A percentile compares a stretch with the other conserved stretches of the same genome.
Conservation (phyloP, 352 stramenopile species). For the Phytophthora parvispora region DNA sequence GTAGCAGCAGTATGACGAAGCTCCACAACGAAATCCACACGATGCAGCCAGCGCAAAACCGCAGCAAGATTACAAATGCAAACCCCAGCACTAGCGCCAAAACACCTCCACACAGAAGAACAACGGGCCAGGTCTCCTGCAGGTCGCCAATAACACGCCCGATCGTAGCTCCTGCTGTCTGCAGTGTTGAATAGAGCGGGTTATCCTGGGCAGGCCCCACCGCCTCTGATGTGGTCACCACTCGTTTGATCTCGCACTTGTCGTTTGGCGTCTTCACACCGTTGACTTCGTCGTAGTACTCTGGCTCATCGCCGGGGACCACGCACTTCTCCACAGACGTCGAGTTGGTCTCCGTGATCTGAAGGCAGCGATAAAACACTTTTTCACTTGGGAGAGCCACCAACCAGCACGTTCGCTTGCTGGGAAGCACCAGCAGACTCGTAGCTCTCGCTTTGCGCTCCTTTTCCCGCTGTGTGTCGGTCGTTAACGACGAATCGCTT, state of each 20-base stretch:
- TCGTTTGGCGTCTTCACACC: conserved; percentile 60
- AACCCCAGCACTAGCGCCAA: conserved; percentile 68
- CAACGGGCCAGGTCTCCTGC: conserved; percentile 58
- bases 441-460: conserved; percentile 56
- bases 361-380: conserved; percentile 88
- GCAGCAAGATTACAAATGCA: conserved; percentile 76
- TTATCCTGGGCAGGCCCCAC: conserved; percentile 72
- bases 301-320: conserved; percentile 63
- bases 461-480: conserved; percentile 46
- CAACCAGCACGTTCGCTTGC: conserved; percentile 65
- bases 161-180: conserved; percentile 57
- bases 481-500: conserved; percentile 46
- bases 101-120: conserved; percentile 59
- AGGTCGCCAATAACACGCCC: conserved; percentile 80
- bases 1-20: conserved; percentile 69
- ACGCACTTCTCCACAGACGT: conserved; percentile 77
- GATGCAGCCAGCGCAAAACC: conserved; percentile 78
- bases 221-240: conserved; percentile 62
- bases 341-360: conserved; percentile 66
- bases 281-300: conserved; percentile 76
- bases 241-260: conserved; percentile 83
- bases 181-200: conserved; percentile 78
- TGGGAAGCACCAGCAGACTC: conserved; percentile 39
- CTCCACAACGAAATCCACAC: conserved; percentile 81
- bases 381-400: conserved; percentile 69